Base-by-base conservation (phyloP, 1,139 yeast species). In the Magnusiomyces sp. region DNA sequence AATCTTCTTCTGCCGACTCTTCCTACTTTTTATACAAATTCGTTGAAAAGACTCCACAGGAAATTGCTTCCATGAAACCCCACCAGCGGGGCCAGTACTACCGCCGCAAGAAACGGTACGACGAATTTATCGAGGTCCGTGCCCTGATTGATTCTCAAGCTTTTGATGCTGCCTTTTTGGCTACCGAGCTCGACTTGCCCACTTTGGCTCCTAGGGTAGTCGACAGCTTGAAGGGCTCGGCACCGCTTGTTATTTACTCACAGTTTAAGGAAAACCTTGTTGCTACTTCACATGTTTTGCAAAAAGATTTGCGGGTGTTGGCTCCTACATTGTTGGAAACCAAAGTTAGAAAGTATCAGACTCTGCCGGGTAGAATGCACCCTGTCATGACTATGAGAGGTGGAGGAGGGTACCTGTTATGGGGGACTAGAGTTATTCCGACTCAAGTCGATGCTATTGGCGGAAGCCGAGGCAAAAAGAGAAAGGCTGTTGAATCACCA, bases 371-470 rank as follows among this genome's bases (percentile, higher is more conserved):
- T 6, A 80, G 95, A 63, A 73, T 92, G 64, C 98, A 94, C 65
- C 99, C 99, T 0, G 67, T 82, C 53, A 94, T 92, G 99, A 86
- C 97, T 0, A 82, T 84, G 76, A 76, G 88, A 62, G 90, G 95
- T 2, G 92, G 83, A 51, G 97, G 97, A 47, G 99, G 99, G 0
- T 92, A 81, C 63, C 66, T 92, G 1, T 71, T 90, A 57, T 77
- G 82, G 73, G 95, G 94, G 5, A 79, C 87, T 13, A 73, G 85
- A 48, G 97, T 92, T 0, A 70, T 81, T 48, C 97, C 97, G 0
- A 73, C 77, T 43, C 82, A 77, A 38, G 73, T 71, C 16, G 71
- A 71, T 43, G 76, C 75, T 0, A 65, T 62, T 6, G 68, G 69
- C 20, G 54, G 53, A 16, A 56, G 54, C 36, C 55, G 57, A 31